Evolutionary conservation across 2,329 filamentous ascomycete species (phyloP).

Genomic region (Rhynchosporium secalis): DNA sequence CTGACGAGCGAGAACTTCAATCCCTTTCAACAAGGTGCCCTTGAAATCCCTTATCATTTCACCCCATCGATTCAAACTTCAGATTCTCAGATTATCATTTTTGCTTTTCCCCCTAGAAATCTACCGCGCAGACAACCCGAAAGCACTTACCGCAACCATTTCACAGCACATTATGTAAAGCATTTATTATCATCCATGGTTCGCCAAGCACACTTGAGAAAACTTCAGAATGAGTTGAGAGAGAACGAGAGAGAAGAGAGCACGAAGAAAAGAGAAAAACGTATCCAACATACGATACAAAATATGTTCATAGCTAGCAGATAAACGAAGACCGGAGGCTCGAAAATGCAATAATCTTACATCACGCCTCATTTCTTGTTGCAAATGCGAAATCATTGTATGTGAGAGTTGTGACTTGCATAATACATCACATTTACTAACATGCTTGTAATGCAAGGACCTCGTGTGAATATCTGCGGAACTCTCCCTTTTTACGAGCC

Average conservation of each 20-base stretch:
- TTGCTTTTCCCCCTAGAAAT: not conserved
- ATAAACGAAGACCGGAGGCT: not conserved
- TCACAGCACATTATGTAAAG: not conserved
- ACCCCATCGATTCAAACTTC: not conserved
- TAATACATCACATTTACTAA: too few relatives aligned
- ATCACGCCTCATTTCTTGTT: not conserved
- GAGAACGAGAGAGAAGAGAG: too few relatives aligned
- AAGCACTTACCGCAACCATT: not conserved
- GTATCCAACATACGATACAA: constrained; percentile 3
- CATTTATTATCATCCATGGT: not conserved
- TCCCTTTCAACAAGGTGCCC: not conserved
- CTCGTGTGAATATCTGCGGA: too few relatives aligned
- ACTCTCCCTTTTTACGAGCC: too few relatives aligned
- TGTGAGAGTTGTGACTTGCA: too few relatives aligned
- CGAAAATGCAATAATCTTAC: not conserved
- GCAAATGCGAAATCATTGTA: too few relatives aligned
- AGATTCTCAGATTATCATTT: too few relatives aligned
- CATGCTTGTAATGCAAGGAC: too few relatives aligned
- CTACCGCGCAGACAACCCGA: not conserved
- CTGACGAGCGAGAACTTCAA: not conserved
- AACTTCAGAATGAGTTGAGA: too few relatives aligned
- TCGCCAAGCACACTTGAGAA: not conserved
- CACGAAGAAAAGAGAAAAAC: not conserved
- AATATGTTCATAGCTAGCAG: not conserved
- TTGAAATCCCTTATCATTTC: not conserved